phyloP scores from a whole-genome alignment of 768 basidiomycete species.

The Mycena belliarum region DNA sequence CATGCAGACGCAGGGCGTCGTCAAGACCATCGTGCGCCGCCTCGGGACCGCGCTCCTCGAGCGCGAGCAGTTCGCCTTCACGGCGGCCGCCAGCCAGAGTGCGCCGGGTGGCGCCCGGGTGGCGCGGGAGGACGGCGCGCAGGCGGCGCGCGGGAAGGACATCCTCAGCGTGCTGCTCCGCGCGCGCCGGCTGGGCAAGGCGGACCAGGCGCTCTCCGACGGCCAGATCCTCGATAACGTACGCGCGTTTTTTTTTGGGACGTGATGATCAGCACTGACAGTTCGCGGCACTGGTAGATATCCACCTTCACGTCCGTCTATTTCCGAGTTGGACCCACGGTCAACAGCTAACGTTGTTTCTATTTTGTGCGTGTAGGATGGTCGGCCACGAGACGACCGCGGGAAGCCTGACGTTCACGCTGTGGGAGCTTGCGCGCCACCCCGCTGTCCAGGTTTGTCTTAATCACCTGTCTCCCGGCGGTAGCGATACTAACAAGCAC shows the following conservation, averaged over 20 bases:
- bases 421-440: constrained; percentile 40
- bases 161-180: constrained; percentile 29
- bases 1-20: constrained; percentile 28
- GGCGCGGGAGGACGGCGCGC: not conserved
- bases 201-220: constrained; percentile 13
- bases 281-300: constrained; percentile 14
- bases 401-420: constrained; percentile 35
- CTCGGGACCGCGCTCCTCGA: constrained; percentile 28
- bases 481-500: not conserved
- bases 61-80: constrained; percentile 14
- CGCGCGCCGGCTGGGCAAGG: constrained; percentile 10
- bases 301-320: constrained; percentile 25
- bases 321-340: no score
- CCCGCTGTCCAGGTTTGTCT: constrained; percentile 32
- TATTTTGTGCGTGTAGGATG: constrained; percentile 28
- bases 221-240: constrained; percentile 32
- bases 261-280: not conserved
- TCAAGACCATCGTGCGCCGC: constrained; percentile 26
- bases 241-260: not conserved
- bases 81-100: not conserved
- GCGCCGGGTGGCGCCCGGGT: no score
- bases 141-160: constrained; percentile 12
- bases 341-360: no score
- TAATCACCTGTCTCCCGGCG: not conserved
- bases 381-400: constrained; percentile 47